Conservation (phyloP, 1,284 basidiomycete species). For the Meira nashicola region DNA sequence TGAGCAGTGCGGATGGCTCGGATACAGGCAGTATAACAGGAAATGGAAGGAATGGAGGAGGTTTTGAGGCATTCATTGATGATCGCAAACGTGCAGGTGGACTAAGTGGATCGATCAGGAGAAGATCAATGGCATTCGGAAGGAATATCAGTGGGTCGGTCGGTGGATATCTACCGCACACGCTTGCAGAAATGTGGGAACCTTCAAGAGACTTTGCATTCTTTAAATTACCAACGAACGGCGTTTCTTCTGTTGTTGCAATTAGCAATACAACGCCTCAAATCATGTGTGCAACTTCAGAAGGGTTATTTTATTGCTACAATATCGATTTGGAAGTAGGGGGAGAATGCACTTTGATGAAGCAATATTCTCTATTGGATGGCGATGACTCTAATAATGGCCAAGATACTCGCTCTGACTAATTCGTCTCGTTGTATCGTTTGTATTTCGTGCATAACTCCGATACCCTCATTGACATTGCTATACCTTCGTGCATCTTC, state of each 20-base stretch:
- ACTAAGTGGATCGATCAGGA: constrained; percentile 45
- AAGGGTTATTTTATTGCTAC: constrained; percentile 93
- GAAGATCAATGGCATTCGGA: constrained; percentile 61
- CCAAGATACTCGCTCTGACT: too few species aligned
- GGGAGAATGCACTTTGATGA: constrained; percentile 88
- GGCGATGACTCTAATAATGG: constrained; percentile 11
- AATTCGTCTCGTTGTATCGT: too few species aligned
- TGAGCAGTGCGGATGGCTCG: constrained; percentile 19
- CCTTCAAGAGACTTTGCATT: constrained; percentile 91
- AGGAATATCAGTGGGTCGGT: constrained; percentile 58
- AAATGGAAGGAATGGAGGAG: constrained; percentile 27
- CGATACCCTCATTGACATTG: too few species aligned
- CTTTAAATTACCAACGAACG: constrained; percentile 75
- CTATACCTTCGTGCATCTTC: too few species aligned
- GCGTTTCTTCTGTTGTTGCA: constrained; percentile 56
- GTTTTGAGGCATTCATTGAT: constrained; percentile 54
- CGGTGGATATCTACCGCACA: constrained; percentile 83
- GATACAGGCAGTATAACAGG: constrained; percentile 15
- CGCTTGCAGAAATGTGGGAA: constrained; percentile 94
- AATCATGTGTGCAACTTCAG: constrained; percentile 92
- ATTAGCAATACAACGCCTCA: constrained; percentile 72
- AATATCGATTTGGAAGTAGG: constrained; percentile 93
- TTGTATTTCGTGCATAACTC: too few species aligned
- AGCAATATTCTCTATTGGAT: constrained; percentile 56
- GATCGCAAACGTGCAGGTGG: constrained; percentile 37